These are phyloP conservation scores for Knoxia roxburghii DNA, from an alignment of 257 asterid genomes.

Conservation along the genomic window DNA sequence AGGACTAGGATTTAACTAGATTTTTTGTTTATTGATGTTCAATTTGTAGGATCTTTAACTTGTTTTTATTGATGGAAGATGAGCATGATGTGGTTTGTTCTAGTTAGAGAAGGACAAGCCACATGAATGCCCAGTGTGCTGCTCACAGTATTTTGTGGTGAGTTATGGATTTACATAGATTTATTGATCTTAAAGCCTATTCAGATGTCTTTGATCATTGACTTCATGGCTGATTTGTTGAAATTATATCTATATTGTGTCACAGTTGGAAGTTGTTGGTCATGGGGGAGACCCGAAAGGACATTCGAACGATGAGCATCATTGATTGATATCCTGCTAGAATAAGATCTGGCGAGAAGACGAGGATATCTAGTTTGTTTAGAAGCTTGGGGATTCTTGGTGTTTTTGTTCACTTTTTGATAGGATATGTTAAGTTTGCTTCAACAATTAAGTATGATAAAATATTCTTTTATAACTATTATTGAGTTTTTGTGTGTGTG, in stretches of 20 bases:
- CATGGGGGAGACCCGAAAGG: slow-evolving; percentile 92
- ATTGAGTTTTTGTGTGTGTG: too few species aligned
- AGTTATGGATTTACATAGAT: slow-evolving; percentile 24
- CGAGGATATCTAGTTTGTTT: slow-evolving; percentile 35
- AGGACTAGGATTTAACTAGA: background rate
- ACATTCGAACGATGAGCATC: slow-evolving; percentile 67
- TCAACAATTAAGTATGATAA: slow-evolving; percentile 29
- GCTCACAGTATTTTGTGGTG: slow-evolving; percentile 85
- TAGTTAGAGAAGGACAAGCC: slow-evolving; percentile 96
- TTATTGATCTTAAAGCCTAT: background rate
- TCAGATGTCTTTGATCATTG: background rate
- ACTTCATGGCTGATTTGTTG: background rate
- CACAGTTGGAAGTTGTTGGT: slow-evolving; percentile 85
- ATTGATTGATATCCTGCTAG: slow-evolving; percentile 39
- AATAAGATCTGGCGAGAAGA: slow-evolving; percentile 46
- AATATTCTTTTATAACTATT: slow-evolving; percentile 20
- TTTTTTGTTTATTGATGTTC: background rate
- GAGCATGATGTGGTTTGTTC: slow-evolving; percentile 98
- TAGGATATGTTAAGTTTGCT: slow-evolving; percentile 37
- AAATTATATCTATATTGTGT: background rate
- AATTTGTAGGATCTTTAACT: background rate
- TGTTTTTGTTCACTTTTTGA: slow-evolving; percentile 27
- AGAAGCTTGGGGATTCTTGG: slow-evolving; percentile 37
- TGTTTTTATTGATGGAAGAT: slow-evolving; percentile 53
- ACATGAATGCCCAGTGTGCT: slow-evolving; percentile 97